phyloP scores from a whole-genome alignment of 2,329 filamentous ascomycete species.

The Colletotrichum noveboracense region DNA sequence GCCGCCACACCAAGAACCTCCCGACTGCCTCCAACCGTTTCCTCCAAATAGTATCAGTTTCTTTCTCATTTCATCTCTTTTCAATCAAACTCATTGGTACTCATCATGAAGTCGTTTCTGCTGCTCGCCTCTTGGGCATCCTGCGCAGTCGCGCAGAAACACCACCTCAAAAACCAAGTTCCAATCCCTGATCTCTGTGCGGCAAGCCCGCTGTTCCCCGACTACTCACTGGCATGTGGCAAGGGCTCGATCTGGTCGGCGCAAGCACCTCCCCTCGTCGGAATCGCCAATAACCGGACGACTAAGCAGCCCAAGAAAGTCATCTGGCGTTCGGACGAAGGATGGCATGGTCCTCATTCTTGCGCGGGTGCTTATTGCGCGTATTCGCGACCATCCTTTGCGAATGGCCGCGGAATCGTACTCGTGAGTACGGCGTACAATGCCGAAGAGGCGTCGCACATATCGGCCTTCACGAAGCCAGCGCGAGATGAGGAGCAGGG shows the following conservation, averaged over 20 bases:
- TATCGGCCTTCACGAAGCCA: neutral
- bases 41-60: neutral
- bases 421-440: conserved; percentile 37
- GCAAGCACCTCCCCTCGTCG: neutral
- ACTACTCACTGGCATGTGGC: neutral
- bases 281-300: neutral
- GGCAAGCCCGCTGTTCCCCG: conserved; percentile 8
- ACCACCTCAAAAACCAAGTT: neutral
- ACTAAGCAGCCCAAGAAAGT: conserved; percentile 4
- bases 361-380: conserved; percentile 32
- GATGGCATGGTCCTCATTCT: conserved; percentile 14
- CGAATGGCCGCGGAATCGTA: conserved; percentile 40
- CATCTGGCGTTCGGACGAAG: conserved; percentile 20
- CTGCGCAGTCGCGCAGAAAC: neutral
- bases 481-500: neutral
- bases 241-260: neutral
- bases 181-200: conserved; percentile 1
- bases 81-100: neutral
- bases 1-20: neutral
- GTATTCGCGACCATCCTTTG: conserved; percentile 39
- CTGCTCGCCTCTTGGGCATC: neutral
- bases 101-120: neutral
- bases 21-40: neutral
- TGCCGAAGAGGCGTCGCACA: conserved; percentile 11
- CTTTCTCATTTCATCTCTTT: neutral